These are phyloP conservation scores for Pezicula radicicola DNA, from an alignment of 2,329 filamentous ascomycete genomes.

Conservation along the genomic window DNA sequence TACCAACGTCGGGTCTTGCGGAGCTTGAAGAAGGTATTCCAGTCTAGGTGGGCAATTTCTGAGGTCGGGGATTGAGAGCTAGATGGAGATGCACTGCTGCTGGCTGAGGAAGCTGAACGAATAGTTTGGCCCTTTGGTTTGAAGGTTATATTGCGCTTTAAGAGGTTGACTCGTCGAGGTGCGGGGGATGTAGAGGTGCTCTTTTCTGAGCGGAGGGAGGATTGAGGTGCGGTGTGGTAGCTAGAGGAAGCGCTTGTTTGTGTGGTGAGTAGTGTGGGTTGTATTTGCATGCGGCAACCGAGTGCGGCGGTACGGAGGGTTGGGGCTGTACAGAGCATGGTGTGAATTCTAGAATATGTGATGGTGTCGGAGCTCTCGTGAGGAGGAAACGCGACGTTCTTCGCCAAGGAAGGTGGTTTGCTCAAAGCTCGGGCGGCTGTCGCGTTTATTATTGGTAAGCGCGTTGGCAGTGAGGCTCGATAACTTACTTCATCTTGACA, in stretches of 20 bases:
- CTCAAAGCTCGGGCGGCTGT: too few species aligned
- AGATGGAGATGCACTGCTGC: conserved; percentile 4
- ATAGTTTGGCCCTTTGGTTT: conserved; percentile 6
- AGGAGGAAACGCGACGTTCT: neutral
- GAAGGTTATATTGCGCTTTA: conserved; percentile 25
- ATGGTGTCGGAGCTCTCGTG: neutral
- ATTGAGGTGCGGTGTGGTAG: conserved; percentile 19
- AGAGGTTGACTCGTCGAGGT: conserved; percentile 18
- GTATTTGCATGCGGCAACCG: conserved; percentile 26
- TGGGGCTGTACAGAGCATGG: conserved; percentile 26
- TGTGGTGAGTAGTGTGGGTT: conserved; percentile 17
- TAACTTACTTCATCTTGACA: too few species aligned
- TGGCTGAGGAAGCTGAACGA: conserved; percentile 16
- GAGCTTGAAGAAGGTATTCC: conserved; percentile 91
- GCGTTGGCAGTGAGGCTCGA: too few species aligned
- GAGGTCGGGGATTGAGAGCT: conserved; percentile 6
- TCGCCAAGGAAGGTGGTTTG: neutral
- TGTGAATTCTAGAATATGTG: conserved; percentile 4
- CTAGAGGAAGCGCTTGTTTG: neutral
- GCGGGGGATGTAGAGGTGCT: conserved; percentile 6
- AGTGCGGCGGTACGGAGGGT: conserved; percentile 26
- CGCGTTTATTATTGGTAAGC: too few species aligned
- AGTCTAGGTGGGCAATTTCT: conserved; percentile 50
- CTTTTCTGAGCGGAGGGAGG: conserved; percentile 15
- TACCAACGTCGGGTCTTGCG: conserved; percentile 81